Percentiles rank a stretch among this genome's conserved stretches.
phyloP scores from a whole-genome alignment of 2,329 filamentous ascomycete genomes.

The Trichoderma endophyticum region DNA sequence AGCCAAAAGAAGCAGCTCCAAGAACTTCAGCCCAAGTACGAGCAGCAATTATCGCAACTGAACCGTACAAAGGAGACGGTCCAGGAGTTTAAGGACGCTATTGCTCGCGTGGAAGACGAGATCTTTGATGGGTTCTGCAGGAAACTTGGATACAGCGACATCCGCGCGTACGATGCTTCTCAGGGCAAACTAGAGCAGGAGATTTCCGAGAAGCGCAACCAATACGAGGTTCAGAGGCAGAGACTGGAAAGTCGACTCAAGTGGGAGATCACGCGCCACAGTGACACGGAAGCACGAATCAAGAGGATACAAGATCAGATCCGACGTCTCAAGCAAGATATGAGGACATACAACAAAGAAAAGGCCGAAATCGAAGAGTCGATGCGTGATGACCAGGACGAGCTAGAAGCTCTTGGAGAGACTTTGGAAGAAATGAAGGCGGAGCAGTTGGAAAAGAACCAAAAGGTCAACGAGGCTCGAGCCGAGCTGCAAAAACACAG shows the following conservation, averaged over 20 bases:
- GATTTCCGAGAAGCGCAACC: constrained; percentile 77
- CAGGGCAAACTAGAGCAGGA: constrained; percentile 92
- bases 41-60: constrained; percentile 67
- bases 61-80: constrained; percentile 53
- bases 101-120: constrained; percentile 81
- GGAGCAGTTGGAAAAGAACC: constrained; percentile 65
- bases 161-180: constrained; percentile 89
- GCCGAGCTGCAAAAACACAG: constrained; percentile 78
- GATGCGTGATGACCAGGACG: constrained; percentile 69
- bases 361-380: constrained; percentile 72
- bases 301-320: constrained; percentile 64
- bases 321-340: constrained; percentile 63
- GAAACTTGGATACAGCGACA: constrained; percentile 80
- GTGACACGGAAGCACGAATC: constrained; percentile 65
- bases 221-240: constrained; percentile 82
- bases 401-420: constrained; percentile 73
- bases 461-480: constrained; percentile 74
- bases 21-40: constrained; percentile 74
- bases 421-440: constrained; percentile 66
- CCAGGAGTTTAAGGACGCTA: constrained; percentile 55
- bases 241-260: constrained; percentile 61
- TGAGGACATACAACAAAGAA: constrained; percentile 67
- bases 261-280: constrained; percentile 53
- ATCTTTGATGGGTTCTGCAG: constrained; percentile 84
- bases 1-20: constrained; percentile 69